Base-by-base conservation (phyloP, 768 basidiomycete species). In the Neoboletus magnificus region DNA sequence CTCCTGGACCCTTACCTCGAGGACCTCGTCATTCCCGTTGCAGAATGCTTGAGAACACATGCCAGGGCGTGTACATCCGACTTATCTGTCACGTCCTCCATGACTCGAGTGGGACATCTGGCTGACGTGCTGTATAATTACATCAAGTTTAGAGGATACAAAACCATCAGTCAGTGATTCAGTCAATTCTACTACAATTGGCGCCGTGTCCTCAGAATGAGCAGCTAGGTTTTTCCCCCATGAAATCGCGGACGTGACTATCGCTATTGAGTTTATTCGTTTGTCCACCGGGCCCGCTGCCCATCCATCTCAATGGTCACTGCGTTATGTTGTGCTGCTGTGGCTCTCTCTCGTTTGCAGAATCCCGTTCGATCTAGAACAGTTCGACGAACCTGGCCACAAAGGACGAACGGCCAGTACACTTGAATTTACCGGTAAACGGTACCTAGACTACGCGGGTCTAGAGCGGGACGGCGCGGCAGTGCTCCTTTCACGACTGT, bases 291-390 rank as follows among this genome's bases (percentile, higher is more conserved):
- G 76, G 27, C 74, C 79, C 12, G 74, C 72, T 15, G 67, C 77
- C 53, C 70, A 72, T 46, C 60, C 68, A 1, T 64, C 69, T 10
- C 81, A 85, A 37, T 98, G 97, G 97, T 74, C 87, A 23, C 69
- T 93, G 49, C 86, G 93, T 56, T 93, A 95, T 66, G 79, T 89
- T 30, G 75, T 91, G 25, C 77, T 99, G 10, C 77, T 97, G 12
- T 98, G 96, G 96, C 79, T 98, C n/a, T 89, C 91, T 22, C 81
- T 99, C 23, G 87, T 97, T 46, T 89, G 90, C 74, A 92, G 91
- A 75, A 86, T 98, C 18, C 97, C 97, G 0, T 99, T 99, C 70
- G 86, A 91, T 66, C 76, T 99, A 37, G 79, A 84, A 30, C 89
- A 92, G 62, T 92, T 97, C 51, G 92, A 93, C 64, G 86, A 88